Percentiles rank a stretch among this genome's conserved stretches.
Evolutionary conservation across 352 stramenopile genomes (phyloP).

Genomic region (Globisporangium lucens): DNA sequence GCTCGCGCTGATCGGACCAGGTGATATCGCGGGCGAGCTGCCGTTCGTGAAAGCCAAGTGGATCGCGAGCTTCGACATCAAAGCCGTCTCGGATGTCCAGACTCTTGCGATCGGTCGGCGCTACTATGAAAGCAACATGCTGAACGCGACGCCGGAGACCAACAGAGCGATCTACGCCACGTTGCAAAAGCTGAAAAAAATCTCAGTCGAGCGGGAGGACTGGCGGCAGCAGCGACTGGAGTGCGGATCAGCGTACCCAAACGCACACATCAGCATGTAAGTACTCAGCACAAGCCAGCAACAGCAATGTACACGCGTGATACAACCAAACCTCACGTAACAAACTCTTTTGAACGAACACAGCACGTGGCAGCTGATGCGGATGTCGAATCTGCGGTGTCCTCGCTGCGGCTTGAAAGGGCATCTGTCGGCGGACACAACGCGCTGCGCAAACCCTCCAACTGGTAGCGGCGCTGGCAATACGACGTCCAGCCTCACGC

Average conservation of each 20-base stretch:
- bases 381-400: constrained; percentile 66
- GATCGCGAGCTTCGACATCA: constrained; percentile 58
- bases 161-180: constrained; percentile 41
- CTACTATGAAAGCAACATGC: constrained; percentile 59
- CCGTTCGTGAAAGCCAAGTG: constrained; percentile 56
- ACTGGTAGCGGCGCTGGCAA: constrained; percentile 8
- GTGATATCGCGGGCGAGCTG: constrained; percentile 59
- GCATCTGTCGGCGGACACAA: constrained; percentile 46
- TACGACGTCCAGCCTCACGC: not conserved
- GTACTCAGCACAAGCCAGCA: constrained; percentile 5
- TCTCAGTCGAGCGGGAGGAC: constrained; percentile 59
- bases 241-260: constrained; percentile 63
- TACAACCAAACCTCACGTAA: not conserved
- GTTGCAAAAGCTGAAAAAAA: constrained; percentile 38
- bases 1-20: constrained; percentile 48
- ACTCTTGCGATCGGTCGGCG: constrained; percentile 57
- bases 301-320: not conserved
- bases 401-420: constrained; percentile 53
- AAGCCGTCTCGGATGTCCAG: constrained; percentile 61
- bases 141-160: constrained; percentile 37
- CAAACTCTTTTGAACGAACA: not conserved
- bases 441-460: constrained; percentile 36
- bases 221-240: constrained; percentile 71
- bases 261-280: constrained; percentile 70
- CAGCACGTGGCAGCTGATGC: constrained; percentile 76